These are phyloP conservation scores for Globisporangium emineosum DNA, from an alignment of 352 stramenopile species.

Conservation along the genomic window DNA sequence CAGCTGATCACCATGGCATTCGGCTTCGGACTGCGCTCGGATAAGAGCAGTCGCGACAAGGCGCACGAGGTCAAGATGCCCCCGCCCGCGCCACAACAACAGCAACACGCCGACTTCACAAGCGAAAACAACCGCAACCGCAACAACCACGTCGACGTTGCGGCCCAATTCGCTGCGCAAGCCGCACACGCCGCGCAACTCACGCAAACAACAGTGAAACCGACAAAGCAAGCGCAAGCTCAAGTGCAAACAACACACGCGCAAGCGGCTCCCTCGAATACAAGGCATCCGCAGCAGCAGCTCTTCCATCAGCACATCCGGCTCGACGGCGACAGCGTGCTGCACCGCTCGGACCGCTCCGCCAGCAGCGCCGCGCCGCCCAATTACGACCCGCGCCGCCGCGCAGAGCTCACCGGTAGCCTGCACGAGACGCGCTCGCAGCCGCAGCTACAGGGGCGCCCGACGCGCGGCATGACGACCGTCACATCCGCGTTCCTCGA, in stretches of 20 bases:
- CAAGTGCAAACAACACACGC: not conserved
- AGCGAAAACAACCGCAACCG: not conserved
- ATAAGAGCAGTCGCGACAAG: conserved; percentile 13
- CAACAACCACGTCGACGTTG: not conserved
- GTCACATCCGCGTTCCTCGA: conserved; percentile 1
- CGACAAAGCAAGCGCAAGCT: not conserved
- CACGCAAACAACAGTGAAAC: not conserved
- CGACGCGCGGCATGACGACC: conserved; percentile 11
- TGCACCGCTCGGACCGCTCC: not conserved
- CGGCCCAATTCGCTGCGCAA: conserved; percentile 1
- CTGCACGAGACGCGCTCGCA: conserved; percentile 2
- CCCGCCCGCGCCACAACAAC: not conserved
- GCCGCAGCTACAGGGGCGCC: not conserved
- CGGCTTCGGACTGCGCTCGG: conserved; percentile 12
- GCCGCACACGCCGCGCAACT: not conserved
- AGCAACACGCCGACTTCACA: conserved; percentile 6
- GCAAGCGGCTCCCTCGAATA: too few species aligned
- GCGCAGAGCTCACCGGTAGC: conserved; percentile 6
- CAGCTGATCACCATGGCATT: conserved; percentile 19
- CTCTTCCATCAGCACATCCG: conserved; percentile 11
- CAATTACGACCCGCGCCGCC: not conserved
- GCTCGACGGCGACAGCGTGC: conserved; percentile 5
- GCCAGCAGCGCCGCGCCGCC: not conserved
- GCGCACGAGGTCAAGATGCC: not conserved
- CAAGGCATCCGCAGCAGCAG: not conserved